Evolutionary conservation across 1,284 basidiomycete genomes (phyloP), one percentile per base, ranked within the genome.

Genomic region (Pterulicium gracile): DNA sequence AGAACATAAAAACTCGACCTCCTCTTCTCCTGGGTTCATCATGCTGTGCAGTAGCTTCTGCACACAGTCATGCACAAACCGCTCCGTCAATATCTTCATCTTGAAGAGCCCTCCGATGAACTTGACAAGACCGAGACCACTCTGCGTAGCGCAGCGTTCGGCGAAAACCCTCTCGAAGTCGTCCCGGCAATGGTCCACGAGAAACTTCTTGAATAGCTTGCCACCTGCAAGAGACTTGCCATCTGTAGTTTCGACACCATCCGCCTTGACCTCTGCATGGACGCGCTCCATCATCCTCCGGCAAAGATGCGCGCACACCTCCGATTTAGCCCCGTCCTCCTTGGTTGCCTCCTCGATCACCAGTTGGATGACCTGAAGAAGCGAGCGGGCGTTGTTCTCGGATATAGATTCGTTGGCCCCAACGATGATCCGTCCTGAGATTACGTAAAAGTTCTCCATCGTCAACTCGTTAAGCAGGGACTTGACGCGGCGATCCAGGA

Each of bases 61-160:
- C 61, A 98, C 83, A 70, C 94, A 98, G 60, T 91, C 83, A 66
- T 93, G 88, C 85, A 98, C 97, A 66, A 95, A 94, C 54, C 88
- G 80, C 65, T 91, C 88, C 41, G 88, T 91, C 47, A 96, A 71
- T 89, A 96, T 95, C 64, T 86, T 84, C 32, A 97, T 72, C 72
- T 97, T 97, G 84, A 93, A 98, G 49, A 98, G 73, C 69, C 98
- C 94, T 58, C 95, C 94, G 54, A 98, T 96, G 69, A 98, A 96
- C 63, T 89, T 89, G 64, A 98, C 89, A 51, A 98, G 78, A 73
- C 95, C 95, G 19, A 98, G 83, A 64, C 94, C 93, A 54, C 90
- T 86, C 53, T 94, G 89, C 73, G 79, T 73, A 13, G 77, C 63
- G 54, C 81, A 79, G 58, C 82, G 81, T 7, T 87, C 87, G 22